Evolutionary conservation across 306 rosid genomes (phyloP).

Genomic region (Morella rubra): DNA sequence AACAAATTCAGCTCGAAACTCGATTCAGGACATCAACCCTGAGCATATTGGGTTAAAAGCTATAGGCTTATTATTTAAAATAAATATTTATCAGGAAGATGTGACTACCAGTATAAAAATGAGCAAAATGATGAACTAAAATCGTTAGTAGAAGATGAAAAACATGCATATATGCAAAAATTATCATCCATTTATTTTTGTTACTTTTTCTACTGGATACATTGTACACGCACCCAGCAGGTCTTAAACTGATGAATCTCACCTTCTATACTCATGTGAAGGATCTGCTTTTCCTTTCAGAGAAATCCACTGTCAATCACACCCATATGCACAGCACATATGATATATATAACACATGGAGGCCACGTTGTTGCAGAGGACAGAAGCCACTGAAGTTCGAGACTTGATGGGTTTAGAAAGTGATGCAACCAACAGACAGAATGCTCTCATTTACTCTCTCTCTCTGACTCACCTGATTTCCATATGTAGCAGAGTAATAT

Average conservation of each 20-base stretch:
- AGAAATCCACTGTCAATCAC: too few species aligned
- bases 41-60: not conserved
- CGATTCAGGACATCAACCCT: not conserved
- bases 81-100: not conserved
- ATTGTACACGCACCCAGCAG: not conserved
- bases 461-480: conserved; percentile 3
- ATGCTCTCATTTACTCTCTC: not conserved
- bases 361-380: too few species aligned
- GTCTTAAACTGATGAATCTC: not conserved
- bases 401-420: not conserved
- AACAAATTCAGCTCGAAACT: not conserved
- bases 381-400: not conserved
- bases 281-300: not conserved
- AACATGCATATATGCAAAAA: not conserved
- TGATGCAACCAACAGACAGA: conserved; percentile 7
- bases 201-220: not conserved
- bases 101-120: not conserved
- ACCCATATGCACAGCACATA: too few species aligned
- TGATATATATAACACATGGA: too few species aligned
- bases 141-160: not conserved
- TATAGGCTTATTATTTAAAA: not conserved
- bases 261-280: not conserved
- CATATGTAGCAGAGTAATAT: not conserved
- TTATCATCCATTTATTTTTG: not conserved
- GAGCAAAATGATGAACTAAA: not conserved